Conservation (phyloP, 1,284 basidiomycete genomes). For the Schizophyllum amplum region DNA sequence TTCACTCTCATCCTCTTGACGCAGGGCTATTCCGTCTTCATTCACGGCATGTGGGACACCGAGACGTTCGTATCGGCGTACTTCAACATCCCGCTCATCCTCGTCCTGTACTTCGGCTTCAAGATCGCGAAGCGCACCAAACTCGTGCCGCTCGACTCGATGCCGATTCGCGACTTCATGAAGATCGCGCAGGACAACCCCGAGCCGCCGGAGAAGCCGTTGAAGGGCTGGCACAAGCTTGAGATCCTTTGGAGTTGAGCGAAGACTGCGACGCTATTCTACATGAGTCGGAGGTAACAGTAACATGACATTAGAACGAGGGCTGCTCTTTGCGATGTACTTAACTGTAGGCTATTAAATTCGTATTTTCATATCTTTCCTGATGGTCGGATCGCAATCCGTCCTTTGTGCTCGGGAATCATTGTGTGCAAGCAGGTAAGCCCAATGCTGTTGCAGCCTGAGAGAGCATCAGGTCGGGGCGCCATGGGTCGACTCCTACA, state of each 20-base stretch:
- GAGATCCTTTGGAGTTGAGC: conserved; percentile 6
- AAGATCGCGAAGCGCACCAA: conserved; percentile 14
- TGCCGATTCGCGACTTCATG: conserved; percentile 10
- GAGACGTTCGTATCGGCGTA: conserved; percentile 32
- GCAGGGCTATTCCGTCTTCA: conserved; percentile 31
- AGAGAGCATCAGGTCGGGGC: too few relatives aligned
- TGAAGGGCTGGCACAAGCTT: conserved; percentile 3
- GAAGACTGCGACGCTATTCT: background rate
- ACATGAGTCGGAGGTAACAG: too few relatives aligned
- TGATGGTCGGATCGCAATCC: too few relatives aligned
- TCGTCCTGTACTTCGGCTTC: conserved; percentile 29
- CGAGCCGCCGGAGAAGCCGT: conserved; percentile 4
- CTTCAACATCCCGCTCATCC: conserved; percentile 38
- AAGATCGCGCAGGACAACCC: conserved; percentile 5
- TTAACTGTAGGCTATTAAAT: too few relatives aligned
- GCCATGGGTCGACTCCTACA: too few relatives aligned
- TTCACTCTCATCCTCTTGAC: conserved; percentile 15
- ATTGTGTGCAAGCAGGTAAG: too few relatives aligned
- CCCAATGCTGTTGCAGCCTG: too few relatives aligned
- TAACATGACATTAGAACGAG: too few relatives aligned
- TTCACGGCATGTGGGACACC: conserved; percentile 23
- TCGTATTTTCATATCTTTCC: too few relatives aligned
- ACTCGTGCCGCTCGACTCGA: conserved; percentile 10
- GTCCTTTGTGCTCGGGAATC: too few relatives aligned
- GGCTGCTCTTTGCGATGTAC: too few relatives aligned